Conservation (phyloP, 1,284 basidiomycete species). For the Caloboletus firmus region DNA sequence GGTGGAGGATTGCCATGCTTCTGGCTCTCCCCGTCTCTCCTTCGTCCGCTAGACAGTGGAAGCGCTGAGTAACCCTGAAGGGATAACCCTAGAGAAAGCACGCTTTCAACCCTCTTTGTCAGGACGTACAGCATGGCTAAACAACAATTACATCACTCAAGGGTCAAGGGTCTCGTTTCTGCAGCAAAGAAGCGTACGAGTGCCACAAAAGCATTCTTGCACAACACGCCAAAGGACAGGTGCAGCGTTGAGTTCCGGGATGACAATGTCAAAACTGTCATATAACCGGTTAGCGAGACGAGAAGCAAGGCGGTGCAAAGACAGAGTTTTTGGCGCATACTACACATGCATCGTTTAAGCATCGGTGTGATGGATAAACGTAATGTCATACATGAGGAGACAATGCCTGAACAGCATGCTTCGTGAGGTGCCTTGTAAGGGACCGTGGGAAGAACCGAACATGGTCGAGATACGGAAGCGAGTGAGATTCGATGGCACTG, state of each 20-base stretch:
- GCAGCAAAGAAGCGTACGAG: conserved; percentile 56
- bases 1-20: conserved; percentile 66
- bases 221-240: conserved; percentile 83
- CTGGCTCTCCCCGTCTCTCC: conserved; percentile 47
- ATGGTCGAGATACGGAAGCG: conserved; percentile 83
- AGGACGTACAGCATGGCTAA: conserved; percentile 64
- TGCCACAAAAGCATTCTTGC: conserved; percentile 62
- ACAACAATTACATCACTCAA: conserved; percentile 4
- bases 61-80: conserved; percentile 57
- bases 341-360: conserved; percentile 35
- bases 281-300: conserved; percentile 60
- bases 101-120: conserved; percentile 55
- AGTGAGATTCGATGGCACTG: conserved; percentile 71
- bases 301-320: conserved; percentile 63
- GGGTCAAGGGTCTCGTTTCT: not conserved
- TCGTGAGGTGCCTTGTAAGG: conserved; percentile 70
- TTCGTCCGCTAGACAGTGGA: conserved; percentile 37
- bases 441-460: conserved; percentile 61
- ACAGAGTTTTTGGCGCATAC: conserved; percentile 60
- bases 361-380: conserved; percentile 10
- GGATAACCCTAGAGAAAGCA: conserved; percentile 60
- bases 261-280: conserved; percentile 55
- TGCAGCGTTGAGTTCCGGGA: conserved; percentile 77
- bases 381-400: conserved; percentile 56
- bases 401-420: conserved; percentile 61